A percentile compares a stretch with the other conserved stretches of the same genome.
These are phyloP conservation scores for Cladosporium phlei DNA, from an alignment of 2,329 filamentous ascomycete species.

Conservation along the genomic window DNA sequence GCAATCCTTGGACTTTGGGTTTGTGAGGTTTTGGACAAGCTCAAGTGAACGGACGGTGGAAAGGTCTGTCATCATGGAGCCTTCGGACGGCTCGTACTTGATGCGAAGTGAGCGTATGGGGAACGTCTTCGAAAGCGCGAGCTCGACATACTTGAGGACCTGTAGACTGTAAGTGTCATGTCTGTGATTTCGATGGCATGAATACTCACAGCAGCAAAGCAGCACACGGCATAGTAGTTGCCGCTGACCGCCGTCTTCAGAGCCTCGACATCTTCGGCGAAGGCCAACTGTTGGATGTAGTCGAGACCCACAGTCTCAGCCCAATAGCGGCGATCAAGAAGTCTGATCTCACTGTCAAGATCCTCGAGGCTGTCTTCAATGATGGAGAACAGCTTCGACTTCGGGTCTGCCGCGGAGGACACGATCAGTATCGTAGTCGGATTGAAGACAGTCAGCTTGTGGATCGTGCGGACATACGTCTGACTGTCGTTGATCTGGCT, in stretches of 20 bases:
- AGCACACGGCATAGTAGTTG: slow-evolving; percentile 83
- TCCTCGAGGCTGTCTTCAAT: slow-evolving; percentile 67
- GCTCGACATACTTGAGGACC: slow-evolving; percentile 76
- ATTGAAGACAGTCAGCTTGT: slow-evolving; percentile 76
- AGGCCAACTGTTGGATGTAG: slow-evolving; percentile 73
- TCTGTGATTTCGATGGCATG: neutral
- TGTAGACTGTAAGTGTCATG: slow-evolving; percentile 35
- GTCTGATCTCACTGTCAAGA: slow-evolving; percentile 52
- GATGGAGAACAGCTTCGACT: slow-evolving; percentile 69
- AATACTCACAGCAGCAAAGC: slow-evolving; percentile 70
- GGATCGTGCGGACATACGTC: slow-evolving; percentile 81
- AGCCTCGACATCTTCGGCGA: slow-evolving; percentile 72
- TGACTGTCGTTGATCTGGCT: slow-evolving; percentile 92
- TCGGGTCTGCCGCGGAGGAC: slow-evolving; percentile 62
- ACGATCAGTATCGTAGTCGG: slow-evolving; percentile 78
- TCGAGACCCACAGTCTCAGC: slow-evolving; percentile 73
- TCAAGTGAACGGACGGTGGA: slow-evolving; percentile 83
- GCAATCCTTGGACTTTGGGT: slow-evolving; percentile 72
- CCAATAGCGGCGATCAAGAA: slow-evolving; percentile 76
- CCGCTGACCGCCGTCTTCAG: slow-evolving; percentile 73
- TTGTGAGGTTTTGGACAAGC: slow-evolving; percentile 79
- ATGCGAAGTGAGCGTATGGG: slow-evolving; percentile 76
- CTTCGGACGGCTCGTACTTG: slow-evolving; percentile 80
- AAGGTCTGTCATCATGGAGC: slow-evolving; percentile 93
- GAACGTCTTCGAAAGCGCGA: slow-evolving; percentile 64